phyloP scores from a whole-genome alignment of 2,329 filamentous ascomycete species.

The Ilyonectria destructans region DNA sequence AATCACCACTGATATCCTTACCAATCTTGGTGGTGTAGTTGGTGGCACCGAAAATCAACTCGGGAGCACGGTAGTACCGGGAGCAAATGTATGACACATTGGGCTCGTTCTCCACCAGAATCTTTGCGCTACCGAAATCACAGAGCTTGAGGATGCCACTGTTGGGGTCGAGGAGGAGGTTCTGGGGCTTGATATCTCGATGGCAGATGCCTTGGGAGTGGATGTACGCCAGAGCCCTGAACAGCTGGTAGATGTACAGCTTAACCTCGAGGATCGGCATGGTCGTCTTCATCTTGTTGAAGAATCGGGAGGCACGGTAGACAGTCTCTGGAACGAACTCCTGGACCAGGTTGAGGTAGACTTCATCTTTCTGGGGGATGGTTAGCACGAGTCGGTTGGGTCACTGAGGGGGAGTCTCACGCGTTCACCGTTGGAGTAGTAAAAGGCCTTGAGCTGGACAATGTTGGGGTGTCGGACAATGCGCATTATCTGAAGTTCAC shows the following conservation, averaged over 20 bases:
- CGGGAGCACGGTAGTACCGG: constrained; percentile 96
- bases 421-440: constrained; percentile 98
- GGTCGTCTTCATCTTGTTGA: constrained; percentile 99
- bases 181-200: constrained; percentile 99
- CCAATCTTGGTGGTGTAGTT: constrained; percentile 99
- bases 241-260: constrained; percentile 99
- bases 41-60: constrained; percentile 98
- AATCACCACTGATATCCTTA: constrained; percentile 65
- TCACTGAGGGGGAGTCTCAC: constrained; percentile 67
- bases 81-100: constrained; percentile 99
- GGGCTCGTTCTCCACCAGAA: constrained; percentile 97
- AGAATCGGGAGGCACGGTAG: constrained; percentile 97
- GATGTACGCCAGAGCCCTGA: constrained; percentile 98
- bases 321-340: constrained; percentile 99
- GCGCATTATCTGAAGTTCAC: constrained; percentile 99
- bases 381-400: constrained; percentile 33
- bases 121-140: constrained; percentile 99
- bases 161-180: constrained; percentile 91
- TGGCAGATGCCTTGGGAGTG: constrained; percentile 99
- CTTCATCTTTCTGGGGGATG: constrained; percentile 87
- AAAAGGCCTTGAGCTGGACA: constrained; percentile 98
- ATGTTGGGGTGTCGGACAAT: constrained; percentile 99
- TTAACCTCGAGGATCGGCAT: constrained; percentile 99
- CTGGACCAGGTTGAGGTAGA: constrained; percentile 97
- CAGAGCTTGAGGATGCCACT: constrained; percentile 96